Evolutionary conservation across 2,329 filamentous ascomycete species (phyloP), one percentile per base, ranked within the genome.

Genomic region (Xylaria sp.): DNA sequence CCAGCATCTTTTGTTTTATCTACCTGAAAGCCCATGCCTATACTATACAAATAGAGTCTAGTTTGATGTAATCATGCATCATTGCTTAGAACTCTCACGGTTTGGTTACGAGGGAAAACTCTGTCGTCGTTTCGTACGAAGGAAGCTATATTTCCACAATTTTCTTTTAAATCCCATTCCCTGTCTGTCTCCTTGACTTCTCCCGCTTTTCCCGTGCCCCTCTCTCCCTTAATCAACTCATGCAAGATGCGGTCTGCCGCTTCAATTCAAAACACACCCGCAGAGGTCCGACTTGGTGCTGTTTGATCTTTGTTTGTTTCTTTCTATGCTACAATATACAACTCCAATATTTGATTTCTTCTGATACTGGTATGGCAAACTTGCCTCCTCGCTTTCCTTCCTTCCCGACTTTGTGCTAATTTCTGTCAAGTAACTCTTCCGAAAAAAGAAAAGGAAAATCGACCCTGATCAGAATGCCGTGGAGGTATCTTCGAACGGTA

Each of bases 271-370:
- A 33, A 17, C 27, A 20, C 20, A 33, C 29, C 29, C 4, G 9
- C 49, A 27, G 31, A 53, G 47, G 25, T 38, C 9, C 44, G 17
- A 25, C 22, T 9, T 29, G 17, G 42, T 58, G n/a, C n/a, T 38
- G 20, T 51, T 53, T 49, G 20, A 45, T 61, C 31, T 17, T 39
- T 29, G 25, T 3, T 42, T 31, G 29, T 33, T 25, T 25, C 13
- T 36, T 25, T 65, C 63, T 61, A 66, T 66, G 53, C n/a, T 66
- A 66, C 63, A 66, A 61, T 63, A 63, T 66, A 66, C 58, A 63
- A 62, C 42, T 55, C 36, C 4, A 47, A 56, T 47, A 20, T 45
- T 25, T 50, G 13, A 17, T 54, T 42, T 17, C 13, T 38, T 22
- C 25, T 1, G 39, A n/a, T 9, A 5, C 31, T 7, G 10, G 38